phyloP scores from a whole-genome alignment of 1,139 yeast species.

The Geotrichum aggregatum region DNA sequence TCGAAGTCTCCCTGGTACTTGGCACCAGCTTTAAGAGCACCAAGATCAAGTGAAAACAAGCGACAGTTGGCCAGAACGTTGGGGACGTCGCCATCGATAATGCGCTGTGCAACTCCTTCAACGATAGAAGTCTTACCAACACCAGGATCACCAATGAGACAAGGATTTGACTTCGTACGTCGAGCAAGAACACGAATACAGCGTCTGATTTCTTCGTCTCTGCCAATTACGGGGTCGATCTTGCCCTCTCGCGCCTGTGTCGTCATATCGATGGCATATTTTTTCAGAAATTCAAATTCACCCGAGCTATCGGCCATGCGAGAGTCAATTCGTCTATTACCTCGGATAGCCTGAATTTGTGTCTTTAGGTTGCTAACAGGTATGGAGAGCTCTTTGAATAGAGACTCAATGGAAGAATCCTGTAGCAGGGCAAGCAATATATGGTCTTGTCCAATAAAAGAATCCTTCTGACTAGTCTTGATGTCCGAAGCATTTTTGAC shows the following conservation, averaged over 20 bases:
- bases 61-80: constrained; percentile 74
- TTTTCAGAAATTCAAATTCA: constrained; percentile 74
- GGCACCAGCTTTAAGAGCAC: constrained; percentile 97
- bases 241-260: constrained; percentile 91
- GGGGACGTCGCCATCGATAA: constrained; percentile 93
- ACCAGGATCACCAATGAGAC: constrained; percentile 97
- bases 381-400: constrained; percentile 72
- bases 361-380: constrained; percentile 68
- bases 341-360: constrained; percentile 82
- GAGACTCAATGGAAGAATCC: constrained; percentile 61
- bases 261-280: constrained; percentile 90
- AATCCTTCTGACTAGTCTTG: constrained; percentile 83
- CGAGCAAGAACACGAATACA: constrained; percentile 91
- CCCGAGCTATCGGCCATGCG: constrained; percentile 90
- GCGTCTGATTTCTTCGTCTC: constrained; percentile 96
- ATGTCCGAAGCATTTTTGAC: constrained; percentile 67
- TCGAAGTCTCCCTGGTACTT: constrained; percentile 98
- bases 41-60: constrained; percentile 83
- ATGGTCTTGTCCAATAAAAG: constrained; percentile 92
- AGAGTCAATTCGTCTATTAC: constrained; percentile 87
- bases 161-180: constrained; percentile 94
- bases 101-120: constrained; percentile 97
- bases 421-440: constrained; percentile 78
- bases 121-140: constrained; percentile 98
- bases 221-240: constrained; percentile 96